These are phyloP conservation scores for Alternaria sp. DNA, from an alignment of 2,329 filamentous ascomycete species.

Conservation along the genomic window DNA sequence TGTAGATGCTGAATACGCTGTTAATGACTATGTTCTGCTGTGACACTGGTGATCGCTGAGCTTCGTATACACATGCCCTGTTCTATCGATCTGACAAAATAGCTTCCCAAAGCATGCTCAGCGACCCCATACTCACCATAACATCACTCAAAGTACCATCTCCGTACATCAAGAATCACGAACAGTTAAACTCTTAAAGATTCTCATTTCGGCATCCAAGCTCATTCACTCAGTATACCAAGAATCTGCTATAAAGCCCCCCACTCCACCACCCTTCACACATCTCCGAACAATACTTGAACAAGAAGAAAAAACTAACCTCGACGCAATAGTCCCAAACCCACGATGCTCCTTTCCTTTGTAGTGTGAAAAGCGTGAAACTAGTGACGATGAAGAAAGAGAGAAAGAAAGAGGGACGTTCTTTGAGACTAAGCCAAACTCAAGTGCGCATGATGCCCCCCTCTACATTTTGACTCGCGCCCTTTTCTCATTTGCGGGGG, in stretches of 20 bases:
- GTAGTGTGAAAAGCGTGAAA: neutral
- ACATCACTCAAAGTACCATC: neutral
- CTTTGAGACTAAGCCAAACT: neutral
- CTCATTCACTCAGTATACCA: neutral
- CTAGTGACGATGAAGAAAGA: neutral
- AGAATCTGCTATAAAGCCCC: neutral
- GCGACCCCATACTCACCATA: neutral
- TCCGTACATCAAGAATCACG: neutral
- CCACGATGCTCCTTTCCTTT: neutral
- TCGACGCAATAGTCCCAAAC: neutral
- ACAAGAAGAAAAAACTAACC: neutral
- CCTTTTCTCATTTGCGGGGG: neutral
- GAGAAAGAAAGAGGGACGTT: neutral
- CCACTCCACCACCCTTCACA: neutral
- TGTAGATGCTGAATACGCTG: neutral
- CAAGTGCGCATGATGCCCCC: neutral
- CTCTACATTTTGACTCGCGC: neutral
- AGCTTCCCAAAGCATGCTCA: neutral
- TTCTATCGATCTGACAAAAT: no score
- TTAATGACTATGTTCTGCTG: neutral
- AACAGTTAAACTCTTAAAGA: neutral
- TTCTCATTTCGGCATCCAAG: neutral
- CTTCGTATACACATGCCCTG: accelerated
- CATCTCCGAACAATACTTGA: neutral
- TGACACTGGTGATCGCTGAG: accelerated